Conservation (phyloP, 495 filamentous ascomycete genomes). For the Parathielavia appendiculata region DNA sequence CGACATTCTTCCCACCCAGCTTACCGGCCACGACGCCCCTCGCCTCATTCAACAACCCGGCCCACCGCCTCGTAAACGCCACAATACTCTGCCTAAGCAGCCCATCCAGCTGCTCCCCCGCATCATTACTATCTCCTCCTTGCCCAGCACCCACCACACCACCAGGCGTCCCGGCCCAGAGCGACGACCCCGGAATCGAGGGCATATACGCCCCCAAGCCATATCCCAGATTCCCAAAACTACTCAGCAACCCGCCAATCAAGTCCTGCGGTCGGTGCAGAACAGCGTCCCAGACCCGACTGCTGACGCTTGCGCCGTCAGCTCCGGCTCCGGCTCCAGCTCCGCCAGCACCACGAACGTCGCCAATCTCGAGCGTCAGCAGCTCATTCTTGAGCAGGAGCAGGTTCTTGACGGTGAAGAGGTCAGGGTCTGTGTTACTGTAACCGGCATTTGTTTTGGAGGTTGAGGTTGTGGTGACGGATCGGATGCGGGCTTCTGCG, state of each 20-base stretch:
- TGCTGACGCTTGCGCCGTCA: constrained; percentile 29
- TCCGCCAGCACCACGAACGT: constrained; percentile 64
- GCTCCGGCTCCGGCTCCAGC: constrained; percentile 23
- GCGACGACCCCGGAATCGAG: constrained; percentile 33
- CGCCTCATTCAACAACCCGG: constrained; percentile 37
- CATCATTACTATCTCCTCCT: constrained; percentile 45
- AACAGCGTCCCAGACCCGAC: constrained; percentile 68
- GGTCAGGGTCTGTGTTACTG: constrained; percentile 57
- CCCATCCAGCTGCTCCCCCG: constrained; percentile 76
- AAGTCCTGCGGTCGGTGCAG: constrained; percentile 32
- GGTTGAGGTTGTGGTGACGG: constrained; percentile 28
- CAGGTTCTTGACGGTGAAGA: constrained; percentile 89
- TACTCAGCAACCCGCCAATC: constrained; percentile 31
- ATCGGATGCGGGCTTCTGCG: constrained; percentile 46
- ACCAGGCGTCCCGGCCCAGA: constrained; percentile 27
- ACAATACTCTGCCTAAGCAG: constrained; percentile 71
- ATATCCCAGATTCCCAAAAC: constrained; percentile 29
- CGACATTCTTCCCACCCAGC: constrained; percentile 35
- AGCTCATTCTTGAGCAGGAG: constrained; percentile 88
- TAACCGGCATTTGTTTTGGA: not conserved
- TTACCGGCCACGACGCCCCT: constrained; percentile 16
- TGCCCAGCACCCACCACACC: not conserved
- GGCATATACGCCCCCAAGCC: not conserved
- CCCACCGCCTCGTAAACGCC: constrained; percentile 67
- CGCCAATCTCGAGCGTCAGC: constrained; percentile 87